Base-by-base conservation (phyloP, 495 filamentous ascomycete genomes). In the Tetracladium marchalianum region DNA sequence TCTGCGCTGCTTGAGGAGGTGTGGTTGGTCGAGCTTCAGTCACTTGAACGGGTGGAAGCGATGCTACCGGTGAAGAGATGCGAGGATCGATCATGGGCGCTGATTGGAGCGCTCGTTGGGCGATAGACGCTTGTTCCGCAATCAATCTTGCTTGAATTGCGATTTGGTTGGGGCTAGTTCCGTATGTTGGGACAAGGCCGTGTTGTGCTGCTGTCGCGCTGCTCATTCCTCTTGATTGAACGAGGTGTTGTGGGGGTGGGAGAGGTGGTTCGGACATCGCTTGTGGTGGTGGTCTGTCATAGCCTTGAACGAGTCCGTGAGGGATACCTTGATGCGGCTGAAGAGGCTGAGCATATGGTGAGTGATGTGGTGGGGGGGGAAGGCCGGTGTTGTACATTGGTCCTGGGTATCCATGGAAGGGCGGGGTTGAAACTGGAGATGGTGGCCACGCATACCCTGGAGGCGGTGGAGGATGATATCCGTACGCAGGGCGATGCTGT, bases 391-490 rank as follows among this genome's bases (percentile, higher is more conserved):
- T 49, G 50, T 50, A 52, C 49, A 61, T 49, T 12, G 40, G 37
- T 1, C 33, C 36, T 32, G 40, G 16, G 32, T 65, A 61, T 11
- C 42, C 46, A 39, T 39, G 41, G 40, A 62, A 70, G 5, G 66
- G 65, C 17, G 68, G 68, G 15, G 68, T 67, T 8, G 66, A 56
- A 4, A 61, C 53, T 6, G 81, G 78, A 5, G 77, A 82, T n/a
- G 78, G 79, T 5, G 82, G 76, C 81, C 82, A 87, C 18, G 59
- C 65, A 49, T 80, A 81, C 24, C 71, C 68, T 45, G 65, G 60
- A 36, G 43, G 60, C 31, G 67, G 59, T 33, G 45, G 45, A 31
- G 40, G 41, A 52, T 41, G 51, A 18, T 41, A 44, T 8, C 46
- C 50, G 22, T 27, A 27, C 7, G 22, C 3, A 7, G 22, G 3